Conservation (phyloP, 106 monocot species). For the Apostasia ramifera region DNA sequence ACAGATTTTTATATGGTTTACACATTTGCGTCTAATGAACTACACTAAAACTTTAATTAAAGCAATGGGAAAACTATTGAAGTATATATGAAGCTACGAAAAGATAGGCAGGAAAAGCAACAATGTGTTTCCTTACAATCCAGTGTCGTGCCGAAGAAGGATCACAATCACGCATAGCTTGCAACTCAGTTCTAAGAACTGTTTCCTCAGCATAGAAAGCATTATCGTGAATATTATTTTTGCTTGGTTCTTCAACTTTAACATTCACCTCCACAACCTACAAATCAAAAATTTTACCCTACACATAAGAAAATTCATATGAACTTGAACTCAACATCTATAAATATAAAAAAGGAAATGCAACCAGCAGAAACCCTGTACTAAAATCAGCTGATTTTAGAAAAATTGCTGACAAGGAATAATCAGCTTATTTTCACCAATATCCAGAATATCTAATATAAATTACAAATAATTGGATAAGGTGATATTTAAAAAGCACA, state of each 20-base stretch:
- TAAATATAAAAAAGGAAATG: too few species aligned
- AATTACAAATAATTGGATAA: too few species aligned
- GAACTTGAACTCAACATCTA: too few species aligned
- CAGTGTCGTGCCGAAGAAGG: constrained; percentile 83
- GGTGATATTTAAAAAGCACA: too few species aligned
- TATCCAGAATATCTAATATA: too few species aligned
- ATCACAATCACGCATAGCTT: constrained; percentile 95
- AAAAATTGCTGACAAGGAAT: too few species aligned
- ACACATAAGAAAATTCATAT: too few species aligned
- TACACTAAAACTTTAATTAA: not conserved
- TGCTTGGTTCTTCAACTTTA: constrained; percentile 80
- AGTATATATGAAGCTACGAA: not conserved
- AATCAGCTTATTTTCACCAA: too few species aligned
- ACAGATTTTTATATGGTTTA: not conserved
- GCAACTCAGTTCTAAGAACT: constrained; percentile 68
- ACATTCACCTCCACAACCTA: constrained; percentile 99
- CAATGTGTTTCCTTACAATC: constrained; percentile 59
- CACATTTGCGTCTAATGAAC: not conserved
- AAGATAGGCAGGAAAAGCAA: not conserved
- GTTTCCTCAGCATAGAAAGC: constrained; percentile 97
- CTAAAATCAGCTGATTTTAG: too few species aligned
- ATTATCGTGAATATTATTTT: constrained; percentile 80
- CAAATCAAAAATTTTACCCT: not conserved
- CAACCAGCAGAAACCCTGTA: too few species aligned
- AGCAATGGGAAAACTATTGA: not conserved